Evolutionary conservation across 2,329 filamentous ascomycete genomes (phyloP).

Genomic region (Colletotrichum euphorbiae): DNA sequence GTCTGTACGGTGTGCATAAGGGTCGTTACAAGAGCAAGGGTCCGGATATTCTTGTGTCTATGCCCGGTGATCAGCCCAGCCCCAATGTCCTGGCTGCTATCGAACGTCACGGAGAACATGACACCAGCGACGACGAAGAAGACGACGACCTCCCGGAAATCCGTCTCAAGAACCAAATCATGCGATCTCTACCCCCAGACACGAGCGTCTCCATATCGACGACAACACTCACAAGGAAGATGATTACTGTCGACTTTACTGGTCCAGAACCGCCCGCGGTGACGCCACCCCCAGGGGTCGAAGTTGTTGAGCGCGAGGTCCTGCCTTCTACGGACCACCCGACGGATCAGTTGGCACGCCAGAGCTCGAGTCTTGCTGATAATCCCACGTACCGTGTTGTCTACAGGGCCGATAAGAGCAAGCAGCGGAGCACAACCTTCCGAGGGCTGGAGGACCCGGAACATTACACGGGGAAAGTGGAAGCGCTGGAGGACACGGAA

Average conservation of each 20-base stretch:
- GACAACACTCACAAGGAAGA: slow-evolving; percentile 70
- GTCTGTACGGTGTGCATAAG: slow-evolving; percentile 47
- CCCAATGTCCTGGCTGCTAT: slow-evolving; percentile 51
- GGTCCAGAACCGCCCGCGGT: slow-evolving; percentile 63
- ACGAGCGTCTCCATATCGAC: slow-evolving; percentile 71
- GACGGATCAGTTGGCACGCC: slow-evolving; percentile 37
- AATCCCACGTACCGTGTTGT: slow-evolving; percentile 65
- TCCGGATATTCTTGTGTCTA: slow-evolving; percentile 42
- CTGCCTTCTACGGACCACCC: slow-evolving; percentile 53
- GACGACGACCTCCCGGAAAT: slow-evolving; percentile 60
- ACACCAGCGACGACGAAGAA: slow-evolving; percentile 47
- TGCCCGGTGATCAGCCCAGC: slow-evolving; percentile 41
- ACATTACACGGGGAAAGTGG: slow-evolving; percentile 43
- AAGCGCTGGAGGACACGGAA: slow-evolving; percentile 44
- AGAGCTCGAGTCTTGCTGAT: slow-evolving; percentile 42
- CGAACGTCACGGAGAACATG: slow-evolving; percentile 48
- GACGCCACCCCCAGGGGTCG: slow-evolving; percentile 67
- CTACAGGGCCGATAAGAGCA: slow-evolving; percentile 68
- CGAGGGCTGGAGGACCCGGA: slow-evolving; percentile 49
- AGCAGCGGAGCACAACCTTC: slow-evolving; percentile 55
- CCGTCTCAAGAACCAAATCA: slow-evolving; percentile 64
- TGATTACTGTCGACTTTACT: slow-evolving; percentile 72
- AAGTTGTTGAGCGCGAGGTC: slow-evolving; percentile 67
- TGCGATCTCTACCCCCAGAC: slow-evolving; percentile 65
- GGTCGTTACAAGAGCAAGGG: slow-evolving; percentile 42